A percentile compares a stretch with the other conserved stretches of the same genome.
phyloP scores from a whole-genome alignment of 2,329 filamentous ascomycete genomes.

The Colletotrichum graminicola region DNA sequence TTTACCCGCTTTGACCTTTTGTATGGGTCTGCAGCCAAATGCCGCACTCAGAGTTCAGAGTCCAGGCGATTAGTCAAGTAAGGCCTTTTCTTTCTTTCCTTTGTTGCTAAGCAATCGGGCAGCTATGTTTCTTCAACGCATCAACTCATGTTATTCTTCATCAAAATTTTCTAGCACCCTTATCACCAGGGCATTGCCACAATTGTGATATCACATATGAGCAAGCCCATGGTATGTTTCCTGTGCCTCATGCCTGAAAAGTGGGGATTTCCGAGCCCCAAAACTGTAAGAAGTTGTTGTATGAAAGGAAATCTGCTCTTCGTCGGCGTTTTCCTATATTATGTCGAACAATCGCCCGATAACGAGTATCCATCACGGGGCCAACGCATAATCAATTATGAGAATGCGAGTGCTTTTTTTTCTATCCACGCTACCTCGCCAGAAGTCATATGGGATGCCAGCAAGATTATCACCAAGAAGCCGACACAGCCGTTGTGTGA shows the following conservation, averaged over 20 bases:
- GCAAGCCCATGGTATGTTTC: neutral
- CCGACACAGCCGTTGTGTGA: neutral
- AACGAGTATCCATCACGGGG: neutral
- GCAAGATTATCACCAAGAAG: neutral
- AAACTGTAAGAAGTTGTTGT: too few relatives aligned
- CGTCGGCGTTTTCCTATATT: accelerated
- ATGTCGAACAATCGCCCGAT: neutral
- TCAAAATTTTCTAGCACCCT: neutral
- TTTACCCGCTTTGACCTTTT: too few relatives aligned
- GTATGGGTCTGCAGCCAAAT: too few relatives aligned
- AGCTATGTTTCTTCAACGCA: neutral
- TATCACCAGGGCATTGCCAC: neutral
- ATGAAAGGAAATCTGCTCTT: neutral
- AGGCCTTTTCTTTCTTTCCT: neutral
- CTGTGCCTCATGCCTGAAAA: neutral
- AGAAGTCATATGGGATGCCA: too few relatives aligned
- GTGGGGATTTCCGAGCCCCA: neutral
- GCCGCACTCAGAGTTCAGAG: neutral
- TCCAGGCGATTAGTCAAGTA: neutral
- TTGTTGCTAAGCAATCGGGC: neutral
- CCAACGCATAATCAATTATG: neutral
- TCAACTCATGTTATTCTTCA: neutral
- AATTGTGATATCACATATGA: neutral
- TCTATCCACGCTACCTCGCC: neutral
- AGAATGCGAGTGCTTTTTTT: neutral